Base-by-base conservation (phyloP, 768 basidiomycete species). In the Termitomyces sp. region DNA sequence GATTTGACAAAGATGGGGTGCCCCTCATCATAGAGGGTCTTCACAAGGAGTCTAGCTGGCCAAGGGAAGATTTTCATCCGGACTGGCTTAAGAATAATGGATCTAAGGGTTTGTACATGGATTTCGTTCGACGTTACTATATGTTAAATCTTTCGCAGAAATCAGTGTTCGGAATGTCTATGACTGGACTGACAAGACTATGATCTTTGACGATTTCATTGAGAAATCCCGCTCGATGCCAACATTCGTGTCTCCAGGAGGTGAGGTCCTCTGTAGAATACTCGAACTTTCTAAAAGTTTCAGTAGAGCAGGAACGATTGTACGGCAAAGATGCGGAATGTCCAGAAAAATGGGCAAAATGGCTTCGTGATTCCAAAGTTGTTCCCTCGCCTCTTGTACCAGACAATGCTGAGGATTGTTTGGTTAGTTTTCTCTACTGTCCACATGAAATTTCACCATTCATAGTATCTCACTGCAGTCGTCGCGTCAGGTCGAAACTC, bases 301-400 rank as follows among this genome's bases (percentile, higher is more conserved):
- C 53, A 21, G 15, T 59, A 88, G 86, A 87, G 60, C 62, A 65
- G 10, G 79, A 83, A 62, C 73, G 87, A 28, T 71, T 84, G 9
- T 93, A 93, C 62, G 89, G 87, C 21, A 93, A 93, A 64, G 91
- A 93, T 62, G 77, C 79, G 1, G 73, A 78, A 11, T 92, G 89
- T 65, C 91, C 91, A 0, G 30, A 62, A 40, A 63, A 68, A 62
- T 93, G 89, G 88, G 73, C 74, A 21, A 54, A 80, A 4, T 90
- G 87, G 83, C 69, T 93, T 15, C 62, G 74, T 6, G 61, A 66
- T 0, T 64, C 64, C 2, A 64, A 66, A 24, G 71, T 80, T 30
- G 70, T 93, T 37, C 89, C 90, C 0, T 37, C 70, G 2, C 57
- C 62, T 6, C 63, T 90, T 12, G 62, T 83, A 37, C 83, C 84